A percentile compares a stretch with the other conserved stretches of the same genome.
Evolutionary conservation across 768 basidiomycete genomes (phyloP).

Genomic region (Harrya chromipes): DNA sequence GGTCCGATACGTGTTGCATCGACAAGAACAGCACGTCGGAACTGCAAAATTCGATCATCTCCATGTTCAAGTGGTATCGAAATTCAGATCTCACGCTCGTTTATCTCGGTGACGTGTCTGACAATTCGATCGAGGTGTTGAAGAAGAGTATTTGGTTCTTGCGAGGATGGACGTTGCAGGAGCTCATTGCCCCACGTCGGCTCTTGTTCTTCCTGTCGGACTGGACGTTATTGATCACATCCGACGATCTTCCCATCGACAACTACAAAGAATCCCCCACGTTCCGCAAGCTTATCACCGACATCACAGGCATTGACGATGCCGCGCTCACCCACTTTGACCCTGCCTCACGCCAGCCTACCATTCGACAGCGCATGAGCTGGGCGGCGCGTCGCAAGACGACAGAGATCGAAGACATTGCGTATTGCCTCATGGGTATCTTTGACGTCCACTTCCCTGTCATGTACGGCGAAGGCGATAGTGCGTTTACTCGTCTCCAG

Average conservation of each 20-base stretch:
- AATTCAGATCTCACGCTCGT: slow-evolving; percentile 25
- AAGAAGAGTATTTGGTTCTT: slow-evolving; percentile 23
- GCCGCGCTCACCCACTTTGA: slow-evolving; percentile 17
- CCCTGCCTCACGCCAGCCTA: slow-evolving; percentile 10
- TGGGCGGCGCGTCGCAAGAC: slow-evolving; percentile 31
- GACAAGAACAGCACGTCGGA: slow-evolving; percentile 29
- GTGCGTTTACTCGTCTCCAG: slow-evolving; percentile 28
- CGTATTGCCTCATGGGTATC: slow-evolving; percentile 29
- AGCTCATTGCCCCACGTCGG: slow-evolving; percentile 24
- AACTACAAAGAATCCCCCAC: slow-evolving; percentile 16
- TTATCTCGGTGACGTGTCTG: slow-evolving; percentile 20
- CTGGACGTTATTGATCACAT: slow-evolving; percentile 19
- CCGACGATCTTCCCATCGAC: slow-evolving; percentile 12
- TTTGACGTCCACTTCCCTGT: slow-evolving; percentile 28
- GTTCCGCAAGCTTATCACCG: slow-evolving; percentile 12
- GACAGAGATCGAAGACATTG: slow-evolving; percentile 27
- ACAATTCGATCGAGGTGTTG: slow-evolving; percentile 13
- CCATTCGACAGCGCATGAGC: slow-evolving; percentile 21
- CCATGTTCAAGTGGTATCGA: slow-evolving; percentile 32
- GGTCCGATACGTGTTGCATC: slow-evolving; percentile 30
- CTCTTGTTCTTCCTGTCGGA: slow-evolving; percentile 23
- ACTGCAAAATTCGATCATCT: slow-evolving; percentile 27
- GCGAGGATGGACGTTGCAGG: slow-evolving; percentile 26
- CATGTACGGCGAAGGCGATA: slow-evolving; percentile 28
- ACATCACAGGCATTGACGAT: slow-evolving; percentile 20